phyloP scores from a whole-genome alignment of 345 rosid genomes.

The Brassica rapa region DNA sequence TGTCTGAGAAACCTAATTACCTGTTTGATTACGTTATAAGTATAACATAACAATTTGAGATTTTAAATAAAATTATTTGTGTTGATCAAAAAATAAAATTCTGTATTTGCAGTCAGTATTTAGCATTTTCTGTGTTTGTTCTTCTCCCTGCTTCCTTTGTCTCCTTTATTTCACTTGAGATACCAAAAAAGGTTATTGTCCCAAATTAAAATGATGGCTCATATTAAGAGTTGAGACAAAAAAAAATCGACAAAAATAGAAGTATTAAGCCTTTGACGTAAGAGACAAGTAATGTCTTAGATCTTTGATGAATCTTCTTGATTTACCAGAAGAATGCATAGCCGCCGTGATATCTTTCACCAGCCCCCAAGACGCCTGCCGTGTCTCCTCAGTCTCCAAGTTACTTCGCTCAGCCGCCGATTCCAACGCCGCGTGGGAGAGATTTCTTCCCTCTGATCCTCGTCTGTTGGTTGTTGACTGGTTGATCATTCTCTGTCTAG shows the following conservation, averaged over 20 bases:
- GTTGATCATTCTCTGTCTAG: conserved; percentile 12
- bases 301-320: conserved; percentile 23
- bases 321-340: conserved; percentile 43
- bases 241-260: too few species aligned
- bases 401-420: conserved; percentile 29
- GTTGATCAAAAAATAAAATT: too few species aligned
- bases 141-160: neutral
- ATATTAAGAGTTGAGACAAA: neutral
- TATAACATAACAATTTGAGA: neutral
- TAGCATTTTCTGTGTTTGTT: neutral
- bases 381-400: conserved; percentile 35
- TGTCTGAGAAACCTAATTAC: neutral
- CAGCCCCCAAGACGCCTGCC: conserved; percentile 43
- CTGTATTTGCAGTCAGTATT: neutral
- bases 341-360: conserved; percentile 39
- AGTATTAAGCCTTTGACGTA: too few species aligned
- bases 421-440: conserved; percentile 43
- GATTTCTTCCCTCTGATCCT: conserved; percentile 38
- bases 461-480: neutral
- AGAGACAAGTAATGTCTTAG: neutral
- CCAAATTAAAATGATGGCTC: neutral
- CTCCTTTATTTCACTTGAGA: neutral
- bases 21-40: neutral
- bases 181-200: neutral
- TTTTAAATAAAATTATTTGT: neutral